Evolutionary conservation across 2,329 filamentous ascomycete genomes (phyloP).

Genomic region (Knoxdaviesia capensis): DNA sequence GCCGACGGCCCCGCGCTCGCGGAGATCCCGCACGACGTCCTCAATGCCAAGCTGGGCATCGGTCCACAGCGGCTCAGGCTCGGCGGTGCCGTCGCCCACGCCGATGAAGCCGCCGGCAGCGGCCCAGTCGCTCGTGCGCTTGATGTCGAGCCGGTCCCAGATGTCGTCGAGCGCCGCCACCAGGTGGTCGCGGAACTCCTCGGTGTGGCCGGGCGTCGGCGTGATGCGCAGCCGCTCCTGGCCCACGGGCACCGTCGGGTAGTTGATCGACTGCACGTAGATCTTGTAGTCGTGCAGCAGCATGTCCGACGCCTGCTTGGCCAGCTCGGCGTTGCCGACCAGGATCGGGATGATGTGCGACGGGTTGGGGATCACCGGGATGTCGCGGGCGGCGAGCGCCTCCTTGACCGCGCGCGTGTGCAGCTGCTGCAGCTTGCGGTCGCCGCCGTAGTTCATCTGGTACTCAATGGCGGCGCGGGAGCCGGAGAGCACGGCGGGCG

Average conservation of each 20-base stretch:
- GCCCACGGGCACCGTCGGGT: constrained; percentile 93
- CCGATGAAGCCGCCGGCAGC: constrained; percentile 84
- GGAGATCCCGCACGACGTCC: constrained; percentile 40
- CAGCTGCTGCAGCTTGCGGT: constrained; percentile 81
- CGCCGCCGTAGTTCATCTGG: constrained; percentile 66
- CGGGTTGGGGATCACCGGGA: constrained; percentile 94
- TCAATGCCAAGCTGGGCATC: constrained; percentile 68
- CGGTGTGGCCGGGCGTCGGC: constrained; percentile 78
- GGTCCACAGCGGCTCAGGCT: constrained; percentile 68
- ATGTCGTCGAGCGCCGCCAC: constrained; percentile 70
- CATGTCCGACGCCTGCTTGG: constrained; percentile 81
- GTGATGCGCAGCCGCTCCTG: constrained; percentile 93
- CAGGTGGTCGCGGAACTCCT: constrained; percentile 62
- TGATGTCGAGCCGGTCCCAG: constrained; percentile 75
- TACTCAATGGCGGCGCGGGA: constrained; percentile 85
- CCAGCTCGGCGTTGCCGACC: constrained; percentile 82
- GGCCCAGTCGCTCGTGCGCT: constrained; percentile 84
- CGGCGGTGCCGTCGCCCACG: constrained; percentile 51
- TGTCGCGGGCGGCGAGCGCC: constrained; percentile 55
- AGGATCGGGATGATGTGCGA: constrained; percentile 90
- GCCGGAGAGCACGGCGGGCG: constrained; percentile 91
- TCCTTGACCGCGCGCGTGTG: constrained; percentile 92
- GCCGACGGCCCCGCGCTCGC: constrained; percentile 23
- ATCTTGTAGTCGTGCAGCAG: constrained; percentile 79
- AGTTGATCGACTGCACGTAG: constrained; percentile 98